Base-by-base conservation (phyloP, 139 green algal genomes). In the Chlorella ohadii region DNA sequence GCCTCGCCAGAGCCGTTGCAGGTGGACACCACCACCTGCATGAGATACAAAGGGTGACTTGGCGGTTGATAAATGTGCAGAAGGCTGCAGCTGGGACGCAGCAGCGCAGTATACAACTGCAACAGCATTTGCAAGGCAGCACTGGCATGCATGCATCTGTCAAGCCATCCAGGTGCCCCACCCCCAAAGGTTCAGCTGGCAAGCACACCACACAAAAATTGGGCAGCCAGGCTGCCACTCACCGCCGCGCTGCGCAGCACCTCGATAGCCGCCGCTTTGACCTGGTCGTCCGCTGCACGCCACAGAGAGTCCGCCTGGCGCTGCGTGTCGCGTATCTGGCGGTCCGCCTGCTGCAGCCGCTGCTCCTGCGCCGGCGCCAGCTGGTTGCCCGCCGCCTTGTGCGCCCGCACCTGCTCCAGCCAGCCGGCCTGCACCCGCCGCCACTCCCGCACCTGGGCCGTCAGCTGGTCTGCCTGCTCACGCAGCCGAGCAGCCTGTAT, bases 1-100 rank as follows among this genome's bases (percentile, higher is more conserved):
- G 68, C 68, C 63, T 95, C 92, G 1, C 92, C 94, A 2, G 92
- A 90, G 6, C 88, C 89, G 15, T 89, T 83, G 78, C 91, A 95
- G 1, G 93, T 96, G 16, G 85, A 79, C 41, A 84, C 89, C 73
- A 97, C 90, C 66, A 96, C 92, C 87, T 96, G 89, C 55, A 63
- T 57, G n/a, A 6, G 9, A 51, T 6, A 9, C 44, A 51, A 51
- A 9, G 44, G 44, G 44, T 6, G 44, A n/a, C n/a, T n/a, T n/a
- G n/a, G n/a, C n/a, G n/a, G n/a, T n/a, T n/a, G n/a, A n/a, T n/a
- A n/a, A n/a, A n/a, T n/a, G n/a, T n/a, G n/a, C n/a, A n/a, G n/a
- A n/a, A n/a, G n/a, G n/a, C n/a, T n/a, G n/a, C n/a, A n/a, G n/a
- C n/a, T n/a, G 44, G 44, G 44, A 16, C 7, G 44, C 44, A 51